These are phyloP conservation scores for Xylaria telfairii DNA, from an alignment of 495 filamentous ascomycete genomes.

Conservation along the genomic window DNA sequence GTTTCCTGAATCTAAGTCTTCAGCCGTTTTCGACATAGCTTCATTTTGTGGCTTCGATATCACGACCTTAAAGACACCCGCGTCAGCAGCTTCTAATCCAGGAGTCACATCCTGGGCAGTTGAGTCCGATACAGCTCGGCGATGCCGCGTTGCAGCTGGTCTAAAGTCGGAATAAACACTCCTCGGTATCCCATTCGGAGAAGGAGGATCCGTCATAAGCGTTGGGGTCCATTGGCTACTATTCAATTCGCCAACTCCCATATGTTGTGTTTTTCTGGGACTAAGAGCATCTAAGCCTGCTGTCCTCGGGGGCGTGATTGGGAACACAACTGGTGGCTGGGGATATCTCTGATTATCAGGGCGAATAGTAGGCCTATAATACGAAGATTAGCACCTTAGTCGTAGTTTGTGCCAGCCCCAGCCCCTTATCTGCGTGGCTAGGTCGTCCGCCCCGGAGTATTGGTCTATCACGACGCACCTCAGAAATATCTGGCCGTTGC, in stretches of 20 bases:
- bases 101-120: slow-evolving; percentile 52
- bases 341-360: slow-evolving; percentile 63
- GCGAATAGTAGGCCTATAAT: slow-evolving; percentile 63
- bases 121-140: slow-evolving; percentile 57
- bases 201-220: slow-evolving; percentile 37
- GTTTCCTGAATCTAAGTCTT: slow-evolving; percentile 53
- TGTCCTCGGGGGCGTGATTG: slow-evolving; percentile 62
- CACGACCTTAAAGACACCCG: slow-evolving; percentile 79
- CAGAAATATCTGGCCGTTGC: slow-evolving; percentile 91
- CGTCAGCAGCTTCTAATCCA: slow-evolving; percentile 58
- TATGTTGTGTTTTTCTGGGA: slow-evolving; percentile 37
- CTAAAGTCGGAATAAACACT: slow-evolving; percentile 39
- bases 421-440: neutral
- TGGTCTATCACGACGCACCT: slow-evolving; percentile 67
- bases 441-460: neutral
- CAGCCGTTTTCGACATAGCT: slow-evolving; percentile 67
- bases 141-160: slow-evolving; percentile 40
- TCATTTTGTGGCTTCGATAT: slow-evolving; percentile 75
- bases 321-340: slow-evolving; percentile 65
- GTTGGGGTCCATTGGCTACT: slow-evolving; percentile 50
- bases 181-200: slow-evolving; percentile 37
- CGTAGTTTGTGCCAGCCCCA: neutral
- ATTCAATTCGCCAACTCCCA: slow-evolving; percentile 53
- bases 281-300: slow-evolving; percentile 56
- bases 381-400: slow-evolving; percentile 20